Conservation (phyloP, 2,329 filamentous ascomycete genomes). For the Scedosporium apiospermum region DNA sequence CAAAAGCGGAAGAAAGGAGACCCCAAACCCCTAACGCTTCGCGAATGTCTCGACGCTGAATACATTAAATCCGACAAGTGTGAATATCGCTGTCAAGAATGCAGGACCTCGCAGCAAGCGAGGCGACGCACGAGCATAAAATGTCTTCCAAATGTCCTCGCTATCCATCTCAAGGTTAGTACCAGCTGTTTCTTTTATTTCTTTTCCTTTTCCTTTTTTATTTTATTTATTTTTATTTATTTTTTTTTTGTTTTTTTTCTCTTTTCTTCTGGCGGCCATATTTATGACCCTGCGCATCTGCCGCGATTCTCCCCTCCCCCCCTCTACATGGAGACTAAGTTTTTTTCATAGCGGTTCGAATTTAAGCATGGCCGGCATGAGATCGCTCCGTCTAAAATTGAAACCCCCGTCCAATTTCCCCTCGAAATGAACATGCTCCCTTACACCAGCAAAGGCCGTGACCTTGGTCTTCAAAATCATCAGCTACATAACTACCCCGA, state of each 20-base stretch:
- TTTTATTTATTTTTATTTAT: not conserved
- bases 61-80: conserved; percentile 83
- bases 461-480: conserved; percentile 15
- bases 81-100: conserved; percentile 79
- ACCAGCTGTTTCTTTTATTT: not conserved
- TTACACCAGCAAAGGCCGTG: conserved; percentile 61
- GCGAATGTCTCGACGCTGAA: conserved; percentile 71
- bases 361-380: conserved; percentile 57
- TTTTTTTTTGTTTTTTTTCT: not conserved
- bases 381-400: conserved; percentile 72
- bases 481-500: conserved; percentile 32
- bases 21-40: conserved; percentile 42
- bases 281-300: too few relatives aligned
- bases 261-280: too few relatives aligned
- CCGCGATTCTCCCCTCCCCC: not conserved
- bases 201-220: too few relatives aligned
- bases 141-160: conserved; percentile 76
- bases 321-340: not conserved
- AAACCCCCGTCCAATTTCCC: conserved; percentile 78
- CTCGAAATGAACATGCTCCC: conserved; percentile 82
- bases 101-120: conserved; percentile 67
- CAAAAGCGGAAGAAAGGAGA: conserved; percentile 55
- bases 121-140: conserved; percentile 79
- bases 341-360: conserved; percentile 51
- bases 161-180: conserved; percentile 81